phyloP scores from a whole-genome alignment of 2,329 filamentous ascomycete species.

The Monilinia fructigena region DNA sequence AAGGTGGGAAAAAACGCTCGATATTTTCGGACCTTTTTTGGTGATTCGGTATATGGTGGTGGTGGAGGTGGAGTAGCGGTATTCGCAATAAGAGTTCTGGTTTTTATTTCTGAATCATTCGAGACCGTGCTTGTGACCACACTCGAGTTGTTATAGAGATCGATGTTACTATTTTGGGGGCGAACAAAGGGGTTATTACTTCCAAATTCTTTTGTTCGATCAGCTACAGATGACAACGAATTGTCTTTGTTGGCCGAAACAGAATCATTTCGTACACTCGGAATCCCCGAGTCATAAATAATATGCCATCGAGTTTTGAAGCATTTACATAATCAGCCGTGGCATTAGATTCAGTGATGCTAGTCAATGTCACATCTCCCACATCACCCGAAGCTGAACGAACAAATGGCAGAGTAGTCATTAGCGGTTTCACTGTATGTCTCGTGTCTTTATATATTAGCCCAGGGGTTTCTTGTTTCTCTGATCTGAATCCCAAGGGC shows the following conservation, averaged over 20 bases:
- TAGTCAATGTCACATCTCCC: constrained; percentile 24
- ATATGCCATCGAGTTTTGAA: background rate
- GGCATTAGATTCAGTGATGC: constrained; percentile 15
- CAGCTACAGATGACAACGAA: constrained; percentile 25
- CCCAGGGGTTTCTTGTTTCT: constrained; percentile 25
- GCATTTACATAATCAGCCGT: background rate
- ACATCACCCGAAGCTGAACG: constrained; percentile 29
- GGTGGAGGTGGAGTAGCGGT: constrained; percentile 28
- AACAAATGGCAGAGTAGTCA: constrained; percentile 33
- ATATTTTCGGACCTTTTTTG: constrained; percentile 44
- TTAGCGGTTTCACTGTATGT: constrained; percentile 36
- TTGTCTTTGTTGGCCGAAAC: constrained; percentile 27
- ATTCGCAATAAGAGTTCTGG: constrained; percentile 18
- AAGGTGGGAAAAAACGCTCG: constrained; percentile 58
- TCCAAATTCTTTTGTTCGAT: constrained; percentile 25
- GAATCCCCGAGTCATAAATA: background rate
- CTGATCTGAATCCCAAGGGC: constrained; percentile 26
- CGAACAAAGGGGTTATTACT: constrained; percentile 36
- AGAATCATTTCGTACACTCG: background rate
- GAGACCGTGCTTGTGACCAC: background rate
- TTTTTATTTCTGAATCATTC: constrained; percentile 4
- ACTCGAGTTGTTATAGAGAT: constrained; percentile 23
- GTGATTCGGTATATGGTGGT: constrained; percentile 39
- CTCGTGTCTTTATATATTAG: constrained; percentile 32
- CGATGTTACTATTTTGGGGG: constrained; percentile 21